A percentile compares a stretch with the other conserved stretches of the same genome.
These are phyloP conservation scores for Takashimella koratensis DNA, from an alignment of 1,284 basidiomycete species.

Conservation along the genomic window DNA sequence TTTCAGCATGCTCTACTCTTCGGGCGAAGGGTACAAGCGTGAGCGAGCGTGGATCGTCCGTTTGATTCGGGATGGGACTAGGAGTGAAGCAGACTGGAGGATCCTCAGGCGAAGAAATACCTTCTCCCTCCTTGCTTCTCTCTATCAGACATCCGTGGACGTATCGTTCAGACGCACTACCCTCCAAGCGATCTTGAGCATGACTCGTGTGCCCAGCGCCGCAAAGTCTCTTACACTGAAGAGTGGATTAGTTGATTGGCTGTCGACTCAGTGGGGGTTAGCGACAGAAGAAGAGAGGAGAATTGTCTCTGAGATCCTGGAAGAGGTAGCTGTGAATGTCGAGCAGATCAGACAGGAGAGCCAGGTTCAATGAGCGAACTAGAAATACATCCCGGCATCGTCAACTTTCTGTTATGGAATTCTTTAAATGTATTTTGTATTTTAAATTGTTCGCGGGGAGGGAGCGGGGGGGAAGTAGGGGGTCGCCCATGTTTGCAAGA, in stretches of 20 bases:
- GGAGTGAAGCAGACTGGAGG: conserved; percentile 67
- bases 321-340: conserved; percentile 58
- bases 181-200: conserved; percentile 62
- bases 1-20: conserved; percentile 73
- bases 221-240: conserved; percentile 65
- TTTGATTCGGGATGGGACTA: conserved; percentile 76
- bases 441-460: too few species aligned
- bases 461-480: too few species aligned
- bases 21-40: conserved; percentile 70
- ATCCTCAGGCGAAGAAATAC: conserved; percentile 76
- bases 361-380: too few species aligned
- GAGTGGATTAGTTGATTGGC: conserved; percentile 69
- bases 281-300: conserved; percentile 6
- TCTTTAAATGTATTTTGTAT: too few species aligned
- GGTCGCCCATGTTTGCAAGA: too few species aligned
- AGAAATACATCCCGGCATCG: too few species aligned
- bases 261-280: conserved; percentile 62
- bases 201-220: conserved; percentile 65
- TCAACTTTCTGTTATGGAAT: too few species aligned
- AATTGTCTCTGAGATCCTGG: conserved; percentile 57
- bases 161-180: conserved; percentile 51
- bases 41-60: conserved; percentile 84
- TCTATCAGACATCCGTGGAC: conserved; percentile 66
- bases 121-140: conserved; percentile 77
- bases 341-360: too few species aligned